Evolutionary conservation across 2,329 filamentous ascomycete genomes (phyloP), one percentile per base, ranked within the genome.

Genomic region (Hypoxylon sp.): DNA sequence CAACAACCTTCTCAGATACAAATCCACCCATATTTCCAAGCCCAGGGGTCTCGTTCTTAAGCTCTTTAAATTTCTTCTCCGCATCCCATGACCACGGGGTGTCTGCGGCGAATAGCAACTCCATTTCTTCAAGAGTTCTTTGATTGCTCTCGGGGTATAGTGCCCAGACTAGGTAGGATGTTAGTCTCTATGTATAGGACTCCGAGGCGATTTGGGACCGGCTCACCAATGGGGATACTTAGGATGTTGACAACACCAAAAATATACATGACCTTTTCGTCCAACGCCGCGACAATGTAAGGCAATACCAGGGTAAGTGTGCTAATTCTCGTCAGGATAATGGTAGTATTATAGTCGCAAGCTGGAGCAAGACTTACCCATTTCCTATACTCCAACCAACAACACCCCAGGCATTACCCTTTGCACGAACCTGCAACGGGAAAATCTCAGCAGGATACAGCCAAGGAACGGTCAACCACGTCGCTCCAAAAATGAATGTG

Each of bases 371-470:
- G 27, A 68, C 51, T 83, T 84, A 88, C 11, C 86, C 87, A 58
- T 90, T 90, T 0, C 88, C 88, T 38, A 91, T 89, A 9, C 78
- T 82, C 88, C 88, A 91, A 0, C 88, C 88, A 0, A 90, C 80
- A 0, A 91, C 87, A 15, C 88, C 87, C 80, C 83, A 90, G 0
- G 88, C 86, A 53, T 90, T 91, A 5, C 88, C 88, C 60, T 87
- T 86, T 1, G 88, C 88, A 15, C 88, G 80, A 0, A 90, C 79
- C 51, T 87, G 80, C 0, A 90, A 70, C 0, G 88, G 87, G 62
- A 89, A 91, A 47, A 90, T 90, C 65, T 91, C 87, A 1, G 87
- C 85, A 0, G 84, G 85, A 46, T 88, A 88, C 0, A 88, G 69
- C 82, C 82, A 83, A 0, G 77, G 76, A 0, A 81, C 77, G 0